Conservation (phyloP, 2,329 filamentous ascomycete genomes). For the Tympanopsis confertula region DNA sequence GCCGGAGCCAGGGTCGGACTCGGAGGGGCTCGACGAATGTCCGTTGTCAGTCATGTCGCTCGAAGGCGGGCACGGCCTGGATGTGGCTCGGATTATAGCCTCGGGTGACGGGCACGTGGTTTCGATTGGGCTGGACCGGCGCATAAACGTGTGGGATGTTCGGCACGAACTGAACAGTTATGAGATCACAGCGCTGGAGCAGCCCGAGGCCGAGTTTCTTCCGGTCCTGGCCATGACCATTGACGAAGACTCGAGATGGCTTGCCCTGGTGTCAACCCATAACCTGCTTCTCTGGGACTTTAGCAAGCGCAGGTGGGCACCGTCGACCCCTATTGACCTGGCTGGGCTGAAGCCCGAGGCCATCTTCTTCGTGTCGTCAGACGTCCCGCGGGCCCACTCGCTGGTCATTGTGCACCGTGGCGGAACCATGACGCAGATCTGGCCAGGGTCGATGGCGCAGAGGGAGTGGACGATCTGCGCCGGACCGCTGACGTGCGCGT, state of each 20-base stretch:
- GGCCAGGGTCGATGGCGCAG: constrained; percentile 28
- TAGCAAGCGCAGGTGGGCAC: constrained; percentile 39
- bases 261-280: constrained; percentile 52
- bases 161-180: constrained; percentile 30
- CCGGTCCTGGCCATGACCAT: constrained; percentile 53
- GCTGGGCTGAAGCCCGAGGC: constrained; percentile 46
- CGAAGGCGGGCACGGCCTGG: constrained; percentile 52
- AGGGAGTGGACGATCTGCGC: constrained; percentile 36
- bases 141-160: constrained; percentile 55
- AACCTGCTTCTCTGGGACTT: constrained; percentile 55
- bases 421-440: constrained; percentile 49
- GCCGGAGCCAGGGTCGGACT: constrained; percentile 28
- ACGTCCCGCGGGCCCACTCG: constrained; percentile 22
- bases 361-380: constrained; percentile 47
- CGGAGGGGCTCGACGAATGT: constrained; percentile 32
- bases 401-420: constrained; percentile 53
- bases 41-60: constrained; percentile 49
- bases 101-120: constrained; percentile 54
- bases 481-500: constrained; percentile 36
- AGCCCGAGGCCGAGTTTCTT: constrained; percentile 30
- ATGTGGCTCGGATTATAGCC: constrained; percentile 53
- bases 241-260: constrained; percentile 50
- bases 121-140: constrained; percentile 60
- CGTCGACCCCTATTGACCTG: constrained; percentile 40
- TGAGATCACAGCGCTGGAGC: constrained; percentile 24